Base-by-base conservation (phyloP, 2,329 filamentous ascomycete genomes). In the Fusarium tuaranense region DNA sequence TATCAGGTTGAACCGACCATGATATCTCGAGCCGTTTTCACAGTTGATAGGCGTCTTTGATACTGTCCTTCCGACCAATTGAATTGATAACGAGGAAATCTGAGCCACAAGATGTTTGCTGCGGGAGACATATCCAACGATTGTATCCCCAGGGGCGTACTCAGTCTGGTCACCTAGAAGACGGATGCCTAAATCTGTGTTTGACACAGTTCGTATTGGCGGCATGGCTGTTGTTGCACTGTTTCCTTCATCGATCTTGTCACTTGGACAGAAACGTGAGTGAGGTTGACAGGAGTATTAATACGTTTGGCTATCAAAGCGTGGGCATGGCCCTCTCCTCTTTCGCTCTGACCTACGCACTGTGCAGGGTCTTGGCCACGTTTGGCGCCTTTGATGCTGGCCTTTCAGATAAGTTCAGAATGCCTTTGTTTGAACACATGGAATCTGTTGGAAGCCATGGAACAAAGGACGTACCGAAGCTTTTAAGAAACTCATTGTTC, bases 1-100 rank as follows among this genome's bases (percentile, higher is more conserved):
- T 46, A 82, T 76, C 13, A 82, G 68, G 57, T 73, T 73, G 74
- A 79, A 79, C 20, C 76, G 75, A 5, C 71, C 70, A 8, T 80
- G 74, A 34, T 79, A 78, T 6, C 36, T 71, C 18, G 32, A 62
- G 34, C 44, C 53, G 18, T 74, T 59, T 51, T 75, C 66, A 10
- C 60, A 67, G 9, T 20, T 59, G 30, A 75, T 53, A 1, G 67
- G 34, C 6, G 80, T 74, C 30, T 78, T 82, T 8, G 78, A 67
- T 25, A 82, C 80, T 13, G 76, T 69, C 12, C 78, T 66, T 4
- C 81, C 81, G 3, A 71, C 46, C 3, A 83, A 65, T 0, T 59
- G 65, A 2, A 83, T 64, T 7, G 36, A 70, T 3, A 82, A 44
- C 0, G 59, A 53, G 1, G 79, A 76, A 9, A 67, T 58, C 0